Base-by-base conservation (phyloP, 169 alveolate species). In the Plasmodium yoelii region DNA sequence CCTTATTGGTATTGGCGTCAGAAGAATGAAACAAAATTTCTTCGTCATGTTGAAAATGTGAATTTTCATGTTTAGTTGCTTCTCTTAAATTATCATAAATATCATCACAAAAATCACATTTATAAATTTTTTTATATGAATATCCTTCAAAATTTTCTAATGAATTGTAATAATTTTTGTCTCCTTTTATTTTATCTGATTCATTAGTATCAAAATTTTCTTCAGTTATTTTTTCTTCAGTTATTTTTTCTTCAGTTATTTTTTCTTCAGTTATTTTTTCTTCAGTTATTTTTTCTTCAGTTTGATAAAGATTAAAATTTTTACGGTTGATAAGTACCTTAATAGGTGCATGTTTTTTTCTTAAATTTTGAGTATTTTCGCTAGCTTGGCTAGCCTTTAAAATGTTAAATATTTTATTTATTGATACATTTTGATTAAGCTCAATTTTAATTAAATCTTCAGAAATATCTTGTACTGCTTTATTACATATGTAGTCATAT, bases 361-460 rank as follows among this genome's bases (percentile, higher is more conserved):
- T 19, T 7, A 49, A n/a, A 6, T 19, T 9, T 18, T 68, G 19
- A 0, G 39, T 15, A 28, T 19, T 42, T 26, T 24, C 18, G 34
- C 19, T 22, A 44, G 56, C 26, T 12, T 57, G 61, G 10, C 87
- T 42, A 44, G 71, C 67, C 42, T 72, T 57, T 46, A 86, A 57
- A 9, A 86, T 86, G 39, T 60, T 26, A 47, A 86, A 86, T 13
- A 86, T 87, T 13, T 70, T 34, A 26, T 55, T 49, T 39, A 86
- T 13, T 46, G 91, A 59, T 10, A 86, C 51, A 42, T 70, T 63
- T 51, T 70, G 69, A 18, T 86, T 86, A 1, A 86, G 18, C 46
- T 86, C 39, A n/a, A 86, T 86, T 86, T 86, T 63, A 7, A 86
- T 70, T 34, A 86, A 47, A 86, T 86, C 91, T 19, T 86, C 91